phyloP scores from a whole-genome alignment of 2,329 filamentous ascomycete genomes.

The Teratosphaeria pseudoeucalypti region DNA sequence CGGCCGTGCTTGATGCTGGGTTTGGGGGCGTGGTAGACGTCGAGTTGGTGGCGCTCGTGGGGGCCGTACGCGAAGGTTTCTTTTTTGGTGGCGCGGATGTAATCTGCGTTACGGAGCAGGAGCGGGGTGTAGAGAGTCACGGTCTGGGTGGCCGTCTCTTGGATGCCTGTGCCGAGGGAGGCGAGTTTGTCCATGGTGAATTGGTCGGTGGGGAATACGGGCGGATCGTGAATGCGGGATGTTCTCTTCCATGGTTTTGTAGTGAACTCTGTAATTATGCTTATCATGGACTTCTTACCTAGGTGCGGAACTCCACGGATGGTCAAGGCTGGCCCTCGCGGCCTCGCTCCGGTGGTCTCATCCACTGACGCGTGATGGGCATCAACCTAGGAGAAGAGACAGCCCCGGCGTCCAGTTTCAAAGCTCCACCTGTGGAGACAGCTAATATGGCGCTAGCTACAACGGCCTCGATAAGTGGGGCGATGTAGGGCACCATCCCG shows the following conservation, averaged over 20 bases:
- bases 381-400: no score
- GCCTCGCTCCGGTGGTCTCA: no score
- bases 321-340: no score
- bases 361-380: no score
- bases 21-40: slow-evolving; percentile 26
- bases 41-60: slow-evolving; percentile 28
- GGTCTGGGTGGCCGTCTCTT: slow-evolving; percentile 14
- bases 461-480: background rate
- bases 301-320: no score
- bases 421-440: background rate
- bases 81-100: slow-evolving; percentile 13
- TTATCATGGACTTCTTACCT: no score
- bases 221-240: background rate
- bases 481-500: background rate
- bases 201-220: background rate
- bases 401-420: background rate
- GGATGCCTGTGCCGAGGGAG: slow-evolving; percentile 14
- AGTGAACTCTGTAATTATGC: no score
- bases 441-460: background rate
- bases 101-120: slow-evolving; percentile 12
- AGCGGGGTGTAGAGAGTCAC: slow-evolving; percentile 14
- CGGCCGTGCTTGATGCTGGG: slow-evolving; percentile 12
- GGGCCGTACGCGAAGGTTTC: slow-evolving; percentile 28
- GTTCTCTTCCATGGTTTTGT: no score
- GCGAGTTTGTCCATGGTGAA: slow-evolving; percentile 17